Base-by-base conservation (phyloP, 176 grass and related monocot species). In the Rhynchospora pubera region DNA sequence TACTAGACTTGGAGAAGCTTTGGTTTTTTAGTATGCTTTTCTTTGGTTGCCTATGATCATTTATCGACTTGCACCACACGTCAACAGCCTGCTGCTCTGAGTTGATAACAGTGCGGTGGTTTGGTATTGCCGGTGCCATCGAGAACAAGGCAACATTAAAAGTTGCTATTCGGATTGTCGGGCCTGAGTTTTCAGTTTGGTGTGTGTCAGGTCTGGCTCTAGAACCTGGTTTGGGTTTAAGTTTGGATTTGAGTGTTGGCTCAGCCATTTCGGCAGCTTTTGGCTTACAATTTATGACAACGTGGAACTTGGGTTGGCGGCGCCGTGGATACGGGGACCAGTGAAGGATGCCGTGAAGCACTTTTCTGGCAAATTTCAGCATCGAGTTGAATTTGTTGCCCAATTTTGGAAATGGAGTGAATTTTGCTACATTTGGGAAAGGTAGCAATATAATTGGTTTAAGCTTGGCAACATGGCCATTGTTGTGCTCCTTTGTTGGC, bases 71-170 rank as follows among this genome's bases (percentile, higher is more conserved):
- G 61, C 67, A 53, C 81, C 61, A 51, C 15, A 57, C 16, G 28
- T 60, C 79, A n/a, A 62, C 26, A 50, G 57, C 47, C 64, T 32
- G 70, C 23, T 21, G 48, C 5, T 76, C 64, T 0, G 9, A n/a
- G 7, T 50, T 73, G 18, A 44, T 24, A 44, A 83, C 83, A 55
- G 47, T 44, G 2, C 44, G 55, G 0, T 23, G 43, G 3, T 39
- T 21, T 0, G 46, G 50, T 18, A 64, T 79, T 0, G 77, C 96
- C 0, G 93, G 91, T 44, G 96, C 96, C 96, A 99, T 99, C 9
- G 91, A 95, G 87, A 99, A 99, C 91, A 99, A 91, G 55, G 93
- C 91, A 12, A 89, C 96, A 91, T 99, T 99, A 85, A 99, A 95
- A 13, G 96, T 93, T 76, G 93, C 96, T 61, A 99, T 83, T 42